Evolutionary conservation across 2,329 filamentous ascomycete species (phyloP).

Genomic region (Beauveria scarabaeidicola): DNA sequence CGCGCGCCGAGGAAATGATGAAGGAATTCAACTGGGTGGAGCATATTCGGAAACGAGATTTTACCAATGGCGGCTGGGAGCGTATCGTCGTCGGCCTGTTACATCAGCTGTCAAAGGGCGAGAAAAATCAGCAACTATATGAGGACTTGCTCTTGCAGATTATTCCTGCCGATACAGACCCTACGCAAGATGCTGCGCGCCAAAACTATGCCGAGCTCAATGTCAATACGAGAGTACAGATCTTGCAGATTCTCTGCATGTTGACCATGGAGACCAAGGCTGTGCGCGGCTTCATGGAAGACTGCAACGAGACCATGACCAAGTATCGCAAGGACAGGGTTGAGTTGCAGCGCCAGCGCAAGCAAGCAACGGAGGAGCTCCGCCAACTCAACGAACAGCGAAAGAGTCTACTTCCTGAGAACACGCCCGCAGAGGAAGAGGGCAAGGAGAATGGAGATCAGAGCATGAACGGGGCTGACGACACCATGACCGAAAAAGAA

Average conservation of each 20-base stretch:
- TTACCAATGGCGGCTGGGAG: slow-evolving; percentile 85
- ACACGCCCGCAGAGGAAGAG: slow-evolving; percentile 53
- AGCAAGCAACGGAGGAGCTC: slow-evolving; percentile 61
- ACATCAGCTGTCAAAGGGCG: slow-evolving; percentile 72
- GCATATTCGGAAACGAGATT: slow-evolving; percentile 72
- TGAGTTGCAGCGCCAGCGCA: slow-evolving; percentile 73
- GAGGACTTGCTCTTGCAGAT: slow-evolving; percentile 73
- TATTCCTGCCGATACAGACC: slow-evolving; percentile 68
- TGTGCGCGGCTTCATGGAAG: slow-evolving; percentile 80
- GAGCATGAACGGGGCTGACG: slow-evolving; percentile 56
- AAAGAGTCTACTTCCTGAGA: slow-evolving; percentile 65
- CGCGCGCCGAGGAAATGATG: slow-evolving; percentile 70
- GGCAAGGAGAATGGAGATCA: slow-evolving; percentile 44
- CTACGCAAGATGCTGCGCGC: slow-evolving; percentile 65
- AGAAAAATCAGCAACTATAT: slow-evolving; percentile 60
- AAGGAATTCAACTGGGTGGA: slow-evolving; percentile 76
- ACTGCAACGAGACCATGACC: slow-evolving; percentile 91
- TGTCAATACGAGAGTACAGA: slow-evolving; percentile 72
- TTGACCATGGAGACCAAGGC: slow-evolving; percentile 79
- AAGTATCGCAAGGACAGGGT: slow-evolving; percentile 93
- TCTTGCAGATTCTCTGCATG: slow-evolving; percentile 78
- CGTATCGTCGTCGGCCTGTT: slow-evolving; percentile 79
- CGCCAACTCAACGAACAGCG: slow-evolving; percentile 62
- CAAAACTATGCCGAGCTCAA: slow-evolving; percentile 68
- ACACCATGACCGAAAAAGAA: slow-evolving; percentile 45